Conservation (phyloP, 257 asterid genomes). For the Solanum clarkiae region DNA sequence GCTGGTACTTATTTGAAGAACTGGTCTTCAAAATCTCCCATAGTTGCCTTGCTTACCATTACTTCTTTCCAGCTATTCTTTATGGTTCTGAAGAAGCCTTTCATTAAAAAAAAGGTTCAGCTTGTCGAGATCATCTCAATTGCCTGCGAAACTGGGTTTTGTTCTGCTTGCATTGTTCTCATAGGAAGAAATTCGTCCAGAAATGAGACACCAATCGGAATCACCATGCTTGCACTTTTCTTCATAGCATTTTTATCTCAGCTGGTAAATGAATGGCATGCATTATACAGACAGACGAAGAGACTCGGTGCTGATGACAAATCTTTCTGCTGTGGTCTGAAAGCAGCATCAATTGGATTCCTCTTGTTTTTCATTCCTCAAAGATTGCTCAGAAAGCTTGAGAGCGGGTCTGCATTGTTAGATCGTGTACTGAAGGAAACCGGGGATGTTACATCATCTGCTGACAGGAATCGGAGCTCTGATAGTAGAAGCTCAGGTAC, state of each 20-base stretch:
- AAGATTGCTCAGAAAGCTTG: constrained; percentile 23
- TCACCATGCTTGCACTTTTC: constrained; percentile 48
- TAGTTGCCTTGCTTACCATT: constrained; percentile 37
- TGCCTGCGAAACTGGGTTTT: constrained; percentile 38
- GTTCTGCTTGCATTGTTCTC: constrained; percentile 39
- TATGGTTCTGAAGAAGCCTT: constrained; percentile 89
- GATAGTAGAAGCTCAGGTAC: constrained; percentile 43
- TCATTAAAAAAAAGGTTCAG: constrained; percentile 75
- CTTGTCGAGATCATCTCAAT: constrained; percentile 74
- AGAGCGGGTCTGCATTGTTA: constrained; percentile 23
- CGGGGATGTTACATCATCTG: constrained; percentile 12
- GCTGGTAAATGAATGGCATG: constrained; percentile 45
- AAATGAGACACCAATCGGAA: constrained; percentile 44
- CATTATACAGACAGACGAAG: constrained; percentile 47
- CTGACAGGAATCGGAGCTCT: constrained; percentile 24
- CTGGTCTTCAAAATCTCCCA: constrained; percentile 45
- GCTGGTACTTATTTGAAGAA: constrained; percentile 53
- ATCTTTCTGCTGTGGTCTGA: constrained; percentile 50
- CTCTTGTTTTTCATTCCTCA: constrained; percentile 41
- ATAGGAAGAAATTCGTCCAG: constrained; percentile 23
- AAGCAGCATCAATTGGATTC: constrained; percentile 48
- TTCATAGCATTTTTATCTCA: constrained; percentile 32
- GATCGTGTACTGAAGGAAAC: constrained; percentile 6
- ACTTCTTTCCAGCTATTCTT: constrained; percentile 78
- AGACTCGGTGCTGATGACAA: constrained; percentile 15